Evolutionary conservation across 805 yeast species (phyloP), one percentile per base, ranked within the genome.

Genomic region (Barnettozyma vustinii): DNA sequence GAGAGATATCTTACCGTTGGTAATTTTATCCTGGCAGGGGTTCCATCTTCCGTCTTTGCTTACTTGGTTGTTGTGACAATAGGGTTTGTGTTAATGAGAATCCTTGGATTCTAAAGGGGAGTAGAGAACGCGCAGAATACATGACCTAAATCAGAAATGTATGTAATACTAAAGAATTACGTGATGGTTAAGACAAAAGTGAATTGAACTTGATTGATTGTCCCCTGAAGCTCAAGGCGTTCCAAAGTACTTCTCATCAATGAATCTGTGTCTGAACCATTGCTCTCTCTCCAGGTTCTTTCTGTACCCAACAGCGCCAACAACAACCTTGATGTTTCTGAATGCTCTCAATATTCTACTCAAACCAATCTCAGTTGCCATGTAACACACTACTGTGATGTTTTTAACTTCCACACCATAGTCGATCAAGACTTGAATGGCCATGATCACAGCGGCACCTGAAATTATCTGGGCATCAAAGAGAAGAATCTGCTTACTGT

Each of bases 381-480:
- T 64, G 59, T 86, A 87, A 5, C 84, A 70, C 12, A 89, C 81
- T 47, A 90, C 72, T 2, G 83, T 76, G 20, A 94, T 84, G 54
- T 85, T 76, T 27, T 73, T 68, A 44, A 77, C 75, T 9, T 64
- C 57, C 20, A 88, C 83, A 7, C 83, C 85, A 62, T 92, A 95
- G 61, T 92, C 98, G 15, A 87, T 56, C 44, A 92, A 69, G 4
- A 92, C 90, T 58, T 89, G 94, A 41, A 88, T 79, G 0, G 97
- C 96, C 98, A 92, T 94, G 40, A 89, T 85, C 1, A 91, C 83
- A 0, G 96, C 96, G 0, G 97, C 96, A 2, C 98, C 99, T 27
- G 96, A 83, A 30, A 88, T 83, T 44, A 89, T 74, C 63, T 92
- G 97, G 0, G 96, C 88, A 61, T 92, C 97, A 60, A 88, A 79